Evolutionary conservation across 2,329 filamentous ascomycete species (phyloP), one percentile per base, ranked within the genome.

Genomic region (Apiospora saccharicola): DNA sequence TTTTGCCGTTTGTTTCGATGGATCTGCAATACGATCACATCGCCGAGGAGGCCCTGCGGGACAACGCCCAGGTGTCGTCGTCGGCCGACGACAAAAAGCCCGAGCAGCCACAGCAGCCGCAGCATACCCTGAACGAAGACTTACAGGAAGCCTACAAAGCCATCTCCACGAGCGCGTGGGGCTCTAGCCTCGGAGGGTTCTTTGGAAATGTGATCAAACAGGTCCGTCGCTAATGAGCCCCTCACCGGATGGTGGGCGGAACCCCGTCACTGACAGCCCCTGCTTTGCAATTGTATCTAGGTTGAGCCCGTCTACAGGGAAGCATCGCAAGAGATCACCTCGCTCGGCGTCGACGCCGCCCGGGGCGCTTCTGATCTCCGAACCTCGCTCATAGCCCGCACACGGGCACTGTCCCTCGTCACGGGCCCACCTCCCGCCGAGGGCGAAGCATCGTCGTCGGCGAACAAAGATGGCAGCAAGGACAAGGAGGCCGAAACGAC

Each of bases 11-110:
- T 5, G 73, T 67, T 72, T 79, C 75, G 75, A 98, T 99, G 96
- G 96, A 99, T 89, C 88, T 97, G 80, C 95, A 95, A 64, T 99
- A 98, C 88, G 96, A 99, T 80, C 95, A 98, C 83, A 97, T 98
- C 79, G 92, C 94, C 81, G 94, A 98, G 85, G 92, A 96, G 81
- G 89, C 90, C 70, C 88, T 94, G 74, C 86, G 89, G 51, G 88
- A 90, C 77, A 86, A 91, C 72, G 80, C 86, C 73, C 85, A 89
- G 74, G 85, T 87, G 73, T 74, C 73, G 57, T 71, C 78, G 67
- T 24, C 64, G 30, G 26, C 37, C 67, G 80, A 85, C 68, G 80
- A 84, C 30, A 82, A 84, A 73, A 80, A 85, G 76, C 78, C 82
- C 69, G 83, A 84, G 71, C 81, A 47, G 47, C 41, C 47, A 22